phyloP scores from a whole-genome alignment of 2,329 filamentous ascomycete species.

The Trichoderma asperellum region DNA sequence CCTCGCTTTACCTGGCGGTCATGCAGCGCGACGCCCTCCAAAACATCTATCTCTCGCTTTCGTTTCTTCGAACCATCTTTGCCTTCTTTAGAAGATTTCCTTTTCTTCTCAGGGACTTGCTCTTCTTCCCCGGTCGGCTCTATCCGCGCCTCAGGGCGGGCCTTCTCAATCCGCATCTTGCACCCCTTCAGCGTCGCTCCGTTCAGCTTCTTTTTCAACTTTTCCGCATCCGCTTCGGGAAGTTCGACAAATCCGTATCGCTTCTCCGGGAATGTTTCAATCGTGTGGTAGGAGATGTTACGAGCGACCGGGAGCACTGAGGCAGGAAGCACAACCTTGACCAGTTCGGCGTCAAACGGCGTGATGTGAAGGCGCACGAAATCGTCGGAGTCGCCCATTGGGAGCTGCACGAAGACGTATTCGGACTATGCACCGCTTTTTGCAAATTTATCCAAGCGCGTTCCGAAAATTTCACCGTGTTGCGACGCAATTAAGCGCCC shows the following conservation, averaged over 20 bases:
- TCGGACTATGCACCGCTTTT: background rate
- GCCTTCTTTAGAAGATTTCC: slow-evolving; percentile 45
- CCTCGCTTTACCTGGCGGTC: slow-evolving; percentile 84
- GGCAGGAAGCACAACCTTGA: slow-evolving; percentile 71
- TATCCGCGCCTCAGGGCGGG: slow-evolving; percentile 59
- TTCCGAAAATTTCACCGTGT: background rate
- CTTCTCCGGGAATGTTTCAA: slow-evolving; percentile 88
- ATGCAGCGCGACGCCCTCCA: slow-evolving; percentile 71
- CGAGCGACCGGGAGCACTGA: slow-evolving; percentile 67
- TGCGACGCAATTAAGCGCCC: slow-evolving; percentile 24
- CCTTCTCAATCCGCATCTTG: slow-evolving; percentile 84
- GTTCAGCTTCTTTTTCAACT: slow-evolving; percentile 87
- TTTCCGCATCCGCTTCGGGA: slow-evolving; percentile 81
- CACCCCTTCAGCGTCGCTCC: slow-evolving; percentile 80
- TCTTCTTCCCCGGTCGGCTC: slow-evolving; percentile 43
- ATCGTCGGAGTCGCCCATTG: slow-evolving; percentile 33
- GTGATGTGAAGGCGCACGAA: slow-evolving; percentile 74
- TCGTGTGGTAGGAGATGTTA: slow-evolving; percentile 83
- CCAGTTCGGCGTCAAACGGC: slow-evolving; percentile 76
- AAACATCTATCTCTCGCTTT: slow-evolving; percentile 55
- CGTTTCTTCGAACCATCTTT: slow-evolving; percentile 49
- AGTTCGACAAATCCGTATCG: slow-evolving; percentile 90
- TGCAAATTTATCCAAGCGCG: slow-evolving; percentile 8
- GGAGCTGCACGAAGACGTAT: background rate
- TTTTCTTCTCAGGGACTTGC: slow-evolving; percentile 40